Evolutionary conservation across 768 basidiomycete genomes (phyloP).

Genomic region (Rhizopogon vinicolor): DNA sequence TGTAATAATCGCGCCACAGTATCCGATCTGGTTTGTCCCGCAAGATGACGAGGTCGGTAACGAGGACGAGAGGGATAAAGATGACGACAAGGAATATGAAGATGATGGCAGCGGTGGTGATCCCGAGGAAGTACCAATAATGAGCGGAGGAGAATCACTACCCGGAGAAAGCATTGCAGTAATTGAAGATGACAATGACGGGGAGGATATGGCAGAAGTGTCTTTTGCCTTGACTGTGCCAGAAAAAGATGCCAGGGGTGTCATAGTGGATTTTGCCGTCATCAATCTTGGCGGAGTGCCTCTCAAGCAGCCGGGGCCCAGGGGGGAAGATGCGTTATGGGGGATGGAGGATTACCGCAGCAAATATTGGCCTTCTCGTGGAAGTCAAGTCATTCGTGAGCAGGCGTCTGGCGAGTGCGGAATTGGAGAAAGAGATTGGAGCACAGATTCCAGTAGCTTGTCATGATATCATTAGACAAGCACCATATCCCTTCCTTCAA

Average conservation of each 20-base stretch:
- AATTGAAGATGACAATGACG: too few relatives aligned
- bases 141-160: too few relatives aligned
- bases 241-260: neutral
- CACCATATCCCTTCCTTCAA: neutral
- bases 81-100: neutral
- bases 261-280: neutral
- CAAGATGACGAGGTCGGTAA: neutral
- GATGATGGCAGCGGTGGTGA: neutral
- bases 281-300: neutral
- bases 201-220: neutral
- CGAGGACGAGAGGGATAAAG: neutral
- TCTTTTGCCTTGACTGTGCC: neutral
- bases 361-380: neutral
- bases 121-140: neutral
- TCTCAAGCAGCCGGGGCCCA: too few relatives aligned
- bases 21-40: neutral
- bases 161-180: too few relatives aligned
- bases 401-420: neutral
- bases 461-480: neutral
- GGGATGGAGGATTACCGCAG: neutral
- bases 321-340: neutral
- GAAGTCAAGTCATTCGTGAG: neutral
- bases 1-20: neutral
- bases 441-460: neutral
- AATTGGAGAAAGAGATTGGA: too few relatives aligned